Base-by-base conservation (phyloP, 495 filamentous ascomycete genomes). In the Penicillium mononematosum region DNA sequence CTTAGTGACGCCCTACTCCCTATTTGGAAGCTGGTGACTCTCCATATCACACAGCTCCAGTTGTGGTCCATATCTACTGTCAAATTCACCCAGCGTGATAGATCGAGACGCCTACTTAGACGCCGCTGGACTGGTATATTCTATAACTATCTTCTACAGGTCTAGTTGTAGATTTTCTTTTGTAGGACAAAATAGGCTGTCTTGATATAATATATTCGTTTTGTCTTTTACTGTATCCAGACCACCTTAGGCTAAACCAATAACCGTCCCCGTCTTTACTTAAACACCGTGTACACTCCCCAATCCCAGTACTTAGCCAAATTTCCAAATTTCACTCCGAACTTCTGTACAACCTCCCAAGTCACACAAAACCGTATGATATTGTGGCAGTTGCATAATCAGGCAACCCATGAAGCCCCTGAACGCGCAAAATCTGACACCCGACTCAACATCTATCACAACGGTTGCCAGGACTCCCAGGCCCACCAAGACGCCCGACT, bases 21-120 rank as follows among this genome's bases (percentile, higher is more conserved):
- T 14, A 46, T 61, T 25, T 5, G 50, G 48, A 22, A 32, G 19
- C 48, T 55, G 53, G 31, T 49, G 29, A 43, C 31, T 48, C 41
- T 32, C 46, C 17, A 22, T 32, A 41, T 44, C 62, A 51, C 62
- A 68, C 57, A 58, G 49, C 57, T 60, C 62, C 59, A 31, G 55
- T 57, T 43, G 45, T 50, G 54, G 42, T 24, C 32, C 43, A 32
- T 50, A 12, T 50, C 19, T 38, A 22, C 45, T 38, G 47, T 24
- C n/a, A 14, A 19, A 20, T 44, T 9, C 20, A 11, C 19, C 45
- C 50, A 43, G 10, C 24, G n/a, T 44, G 50, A 53, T 53, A 53
- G 24, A 43, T 53, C 50, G 12, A 12, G 45, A 20, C 24, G 19
- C 42, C 17, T 31, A n/a, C 29, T 50, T 50, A 6, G 20, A 10